A percentile compares a stretch with the other conserved stretches of the same genome.
These are phyloP conservation scores for Saitozyma podzolica DNA, from an alignment of 768 basidiomycete genomes.

Conservation along the genomic window DNA sequence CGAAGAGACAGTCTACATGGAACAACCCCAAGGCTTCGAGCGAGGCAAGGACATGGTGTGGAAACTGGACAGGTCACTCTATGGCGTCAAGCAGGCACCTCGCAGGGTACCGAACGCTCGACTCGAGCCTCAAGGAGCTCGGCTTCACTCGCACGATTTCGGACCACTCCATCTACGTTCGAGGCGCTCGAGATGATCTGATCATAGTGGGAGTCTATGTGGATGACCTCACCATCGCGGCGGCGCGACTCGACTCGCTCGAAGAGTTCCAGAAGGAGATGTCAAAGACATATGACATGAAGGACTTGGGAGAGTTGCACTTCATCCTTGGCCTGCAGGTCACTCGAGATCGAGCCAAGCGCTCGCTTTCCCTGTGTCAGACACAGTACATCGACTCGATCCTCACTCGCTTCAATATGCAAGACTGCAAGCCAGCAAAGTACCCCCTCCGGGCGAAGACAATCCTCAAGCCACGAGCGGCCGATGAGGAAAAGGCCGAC, in stretches of 20 bases:
- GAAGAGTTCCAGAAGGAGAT: slow-evolving; percentile 8
- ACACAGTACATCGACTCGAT: slow-evolving; percentile 8
- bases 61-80: slow-evolving; percentile 17
- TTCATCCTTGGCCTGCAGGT: slow-evolving; percentile 15
- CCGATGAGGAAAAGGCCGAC: not conserved
- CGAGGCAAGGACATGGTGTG: slow-evolving; percentile 8
- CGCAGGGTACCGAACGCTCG: slow-evolving; percentile 9
- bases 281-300: slow-evolving; percentile 13
- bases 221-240: slow-evolving; percentile 18
- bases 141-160: slow-evolving; percentile 1
- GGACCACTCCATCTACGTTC: slow-evolving; percentile 12
- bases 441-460: not conserved
- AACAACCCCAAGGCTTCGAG: slow-evolving; percentile 12
- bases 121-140: slow-evolving; percentile 1
- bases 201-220: slow-evolving; percentile 17
- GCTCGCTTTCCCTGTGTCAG: slow-evolving; percentile 9
- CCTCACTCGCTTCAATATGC: slow-evolving; percentile 4
- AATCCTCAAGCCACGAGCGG: slow-evolving; percentile 2
- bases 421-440: slow-evolving; percentile 5
- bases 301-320: slow-evolving; percentile 14
- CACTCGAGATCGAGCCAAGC: slow-evolving; percentile 7
- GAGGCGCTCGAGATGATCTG: slow-evolving; percentile 1
- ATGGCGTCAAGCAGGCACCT: slow-evolving; percentile 12
- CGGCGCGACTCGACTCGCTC: slow-evolving; percentile 1
- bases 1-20: slow-evolving; percentile 12